Evolutionary conservation across 169 alveolate genomes (phyloP), one percentile per base, ranked within the genome.

Genomic region (Plasmodium ovale): DNA sequence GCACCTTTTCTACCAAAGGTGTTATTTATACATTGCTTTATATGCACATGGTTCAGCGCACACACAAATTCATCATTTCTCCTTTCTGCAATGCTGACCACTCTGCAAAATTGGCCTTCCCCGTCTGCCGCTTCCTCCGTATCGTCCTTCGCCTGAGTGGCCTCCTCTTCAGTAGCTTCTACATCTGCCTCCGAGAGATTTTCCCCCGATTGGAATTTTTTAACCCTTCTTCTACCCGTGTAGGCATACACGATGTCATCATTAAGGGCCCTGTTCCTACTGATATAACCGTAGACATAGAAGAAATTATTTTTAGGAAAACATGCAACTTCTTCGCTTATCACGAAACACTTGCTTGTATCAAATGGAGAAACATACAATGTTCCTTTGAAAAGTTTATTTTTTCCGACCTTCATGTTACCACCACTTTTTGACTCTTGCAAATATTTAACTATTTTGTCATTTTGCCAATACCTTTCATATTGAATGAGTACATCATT

Each of bases 221-320:
- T 29, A 33, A 88, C 67, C 56, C 72, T 89, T 35, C 96, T 60
- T 37, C 96, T 47, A 29, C 68, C 87, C 31, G 90, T 67, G 23
- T 92, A 37, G 2, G 92, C 96, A 60, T 88, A 92, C 21, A 94
- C 96, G 7, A 79, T 70, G 44, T 94, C 96, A 0, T 94, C 95
- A 67, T 94, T 93, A 47, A 94, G 67, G 6, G 96, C 96, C 16
- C 96, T 71, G 37, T 94, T 94, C 53, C 96, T 72, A 64, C 95
- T 88, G 6, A 94, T 88, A 88, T 93, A 94, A 1, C 96, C 96
- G 44, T 88, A 92, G 7, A 94, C 88, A 56, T 65, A 69, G 54
- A 87, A 87, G 37, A 47, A 70, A 21, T 67, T 69, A 23, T 12
- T 54, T 73, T 84, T 91, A 16, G 49, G 44, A 21, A 3, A 31